Percentiles rank a stretch among this genome's conserved stretches.
phyloP scores from a whole-genome alignment of 768 basidiomycete genomes.

The Naganishia vaughanmartiniae region DNA sequence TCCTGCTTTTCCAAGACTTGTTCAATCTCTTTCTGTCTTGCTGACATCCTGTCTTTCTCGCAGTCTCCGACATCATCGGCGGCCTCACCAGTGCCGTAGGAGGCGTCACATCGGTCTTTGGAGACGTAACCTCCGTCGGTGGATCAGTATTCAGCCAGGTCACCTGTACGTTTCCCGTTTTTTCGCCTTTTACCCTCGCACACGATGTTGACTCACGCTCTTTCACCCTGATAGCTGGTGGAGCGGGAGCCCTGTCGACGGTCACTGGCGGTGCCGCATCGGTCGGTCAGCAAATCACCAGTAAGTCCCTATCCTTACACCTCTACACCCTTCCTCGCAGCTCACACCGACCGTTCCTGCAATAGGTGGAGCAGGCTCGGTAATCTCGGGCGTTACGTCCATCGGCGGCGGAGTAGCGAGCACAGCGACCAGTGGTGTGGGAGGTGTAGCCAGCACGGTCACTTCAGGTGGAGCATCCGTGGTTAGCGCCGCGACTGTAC shows the following conservation, averaged over 20 bases:
- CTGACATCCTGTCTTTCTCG: not conserved
- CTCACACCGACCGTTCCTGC: too few relatives aligned
- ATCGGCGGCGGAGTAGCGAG: conserved; percentile 7
- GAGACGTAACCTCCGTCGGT: not conserved
- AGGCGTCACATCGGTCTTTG: conserved; percentile 2
- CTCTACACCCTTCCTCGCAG: too few relatives aligned
- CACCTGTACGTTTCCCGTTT: not conserved
- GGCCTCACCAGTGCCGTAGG: conserved; percentile 10
- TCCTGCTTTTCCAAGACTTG: too few relatives aligned
- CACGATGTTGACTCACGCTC: not conserved
- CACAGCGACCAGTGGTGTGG: not conserved
- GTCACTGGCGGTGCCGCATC: conserved; percentile 10
- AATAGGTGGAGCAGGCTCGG: conserved; percentile 5
- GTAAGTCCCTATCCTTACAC: not conserved
- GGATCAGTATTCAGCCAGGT: not conserved
- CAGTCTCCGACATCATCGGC: conserved; percentile 18
- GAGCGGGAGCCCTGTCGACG: conserved; percentile 3
- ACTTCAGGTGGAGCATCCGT: not conserved
- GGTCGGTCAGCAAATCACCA: conserved; percentile 10
- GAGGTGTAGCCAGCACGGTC: not conserved
- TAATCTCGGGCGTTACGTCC: not conserved
- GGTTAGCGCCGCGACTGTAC: not conserved
- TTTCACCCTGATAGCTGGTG: not conserved
- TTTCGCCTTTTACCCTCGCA: not conserved
- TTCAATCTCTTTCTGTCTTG: not conserved